These are phyloP conservation scores for Neofusicoccum cordaticola DNA, from an alignment of 2,329 filamentous ascomycete genomes.

Conservation along the genomic window DNA sequence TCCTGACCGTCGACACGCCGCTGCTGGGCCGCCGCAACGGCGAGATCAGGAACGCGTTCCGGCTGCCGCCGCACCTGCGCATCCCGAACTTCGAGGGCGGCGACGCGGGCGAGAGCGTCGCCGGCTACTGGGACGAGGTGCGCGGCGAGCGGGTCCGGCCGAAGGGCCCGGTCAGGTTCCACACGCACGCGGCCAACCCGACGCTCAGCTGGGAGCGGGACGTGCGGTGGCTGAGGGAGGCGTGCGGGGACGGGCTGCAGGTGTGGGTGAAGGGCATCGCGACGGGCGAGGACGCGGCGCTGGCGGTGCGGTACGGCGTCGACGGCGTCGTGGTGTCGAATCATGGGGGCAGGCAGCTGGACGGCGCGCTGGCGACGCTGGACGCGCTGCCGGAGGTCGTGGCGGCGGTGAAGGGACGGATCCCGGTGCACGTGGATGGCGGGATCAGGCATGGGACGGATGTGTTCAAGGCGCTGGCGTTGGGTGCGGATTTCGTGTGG, in stretches of 20 bases:
- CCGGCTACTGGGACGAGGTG: conserved; percentile 56
- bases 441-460: conserved; percentile 61
- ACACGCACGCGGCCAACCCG: conserved; percentile 9
- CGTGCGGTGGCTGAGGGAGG: conserved; percentile 47
- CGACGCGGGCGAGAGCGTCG: conserved; percentile 66
- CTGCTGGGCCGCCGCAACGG: conserved; percentile 56
- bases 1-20: conserved; percentile 59
- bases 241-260: conserved; percentile 23
- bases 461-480: conserved; percentile 57
- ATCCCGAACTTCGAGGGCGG: conserved; percentile 36
- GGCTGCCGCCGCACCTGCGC: conserved; percentile 16
- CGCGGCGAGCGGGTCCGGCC: conserved; percentile 43
- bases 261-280: conserved; percentile 28
- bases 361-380: conserved; percentile 53
- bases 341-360: conserved; percentile 58
- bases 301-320: conserved; percentile 42
- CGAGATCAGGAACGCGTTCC: conserved; percentile 46
- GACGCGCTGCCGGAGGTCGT: conserved; percentile 46
- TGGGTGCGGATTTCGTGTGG: conserved; percentile 52
- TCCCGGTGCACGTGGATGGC: conserved; percentile 59
- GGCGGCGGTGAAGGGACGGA: conserved; percentile 40
- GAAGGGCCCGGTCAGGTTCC: not conserved
- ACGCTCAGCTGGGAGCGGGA: conserved; percentile 45
- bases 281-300: conserved; percentile 40
- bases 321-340: conserved; percentile 53